Base-by-base conservation (phyloP, 1,139 yeast species). In the Suhomyces ambrosiae region DNA sequence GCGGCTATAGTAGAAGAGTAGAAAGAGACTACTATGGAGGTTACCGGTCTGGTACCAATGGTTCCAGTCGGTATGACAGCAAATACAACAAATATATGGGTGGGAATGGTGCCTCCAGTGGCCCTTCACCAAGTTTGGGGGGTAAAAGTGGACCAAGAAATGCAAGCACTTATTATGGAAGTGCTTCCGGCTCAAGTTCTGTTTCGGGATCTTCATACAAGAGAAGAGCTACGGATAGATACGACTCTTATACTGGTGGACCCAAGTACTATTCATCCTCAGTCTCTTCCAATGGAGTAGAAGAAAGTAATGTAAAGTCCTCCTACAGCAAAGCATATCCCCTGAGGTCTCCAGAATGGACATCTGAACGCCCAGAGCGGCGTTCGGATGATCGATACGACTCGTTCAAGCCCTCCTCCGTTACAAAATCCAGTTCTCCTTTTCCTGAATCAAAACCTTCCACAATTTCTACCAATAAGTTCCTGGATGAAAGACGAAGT, bases 1-100 rank as follows among this genome's bases (percentile, higher is more conserved):
- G 33, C 12, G 40, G 41, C 18, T 39, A 39, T 12, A 30, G 38
- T 11, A 35, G 49, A 19, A 34, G 43, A 30, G 26, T 25, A 11
- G 52, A 47, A 9, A 14, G 54, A 22, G 54, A 50, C 27, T 49
- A 44, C 41, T 48, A 50, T 27, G 52, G 52, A 6, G 43, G 43
- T 15, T 49, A 46, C 42, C 34, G 53, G 7, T 14, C 35, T 3
- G 28, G 35, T 10, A 32, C 41, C 3, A 34, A 31, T 3, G 28
- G 35, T 10, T 33, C 41, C 3, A 34, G 33, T 34, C 32, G 54
- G 8, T 41, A 41, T 31, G 51, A 47, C 9, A 32, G 38, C 33
- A 49, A 49, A 26, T 48, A 50, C 37, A 41, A 37, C 45, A 48
- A 48, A 37, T 49, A 48, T 15, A 18, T n/a, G 21, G 33, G 32